Percentiles rank a stretch among this genome's conserved stretches.
These are phyloP conservation scores for Acacia crassicarpa DNA, from an alignment of 306 rosid species.

Conservation along the genomic window DNA sequence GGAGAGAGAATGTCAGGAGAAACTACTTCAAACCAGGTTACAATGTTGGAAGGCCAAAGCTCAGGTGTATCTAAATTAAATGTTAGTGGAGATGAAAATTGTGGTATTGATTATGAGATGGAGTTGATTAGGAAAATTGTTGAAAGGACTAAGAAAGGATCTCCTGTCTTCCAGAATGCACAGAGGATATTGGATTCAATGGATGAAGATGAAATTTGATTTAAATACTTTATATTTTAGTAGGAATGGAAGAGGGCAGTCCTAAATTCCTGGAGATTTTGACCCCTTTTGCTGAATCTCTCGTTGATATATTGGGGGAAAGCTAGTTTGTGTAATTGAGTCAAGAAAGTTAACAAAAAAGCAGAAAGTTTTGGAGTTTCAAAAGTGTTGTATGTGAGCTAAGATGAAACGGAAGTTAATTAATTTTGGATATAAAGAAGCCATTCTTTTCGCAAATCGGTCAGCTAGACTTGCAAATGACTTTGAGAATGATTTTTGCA, in stretches of 20 bases:
- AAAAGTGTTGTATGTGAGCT: neutral
- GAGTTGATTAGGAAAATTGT: constrained; percentile 88
- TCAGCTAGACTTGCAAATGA: neutral
- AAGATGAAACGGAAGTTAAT: neutral
- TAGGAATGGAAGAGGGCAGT: constrained; percentile 27
- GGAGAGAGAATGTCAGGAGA: constrained; percentile 29
- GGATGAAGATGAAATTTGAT: constrained; percentile 54
- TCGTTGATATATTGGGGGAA: neutral
- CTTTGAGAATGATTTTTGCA: neutral
- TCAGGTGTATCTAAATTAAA: constrained; percentile 37
- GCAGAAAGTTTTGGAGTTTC: neutral
- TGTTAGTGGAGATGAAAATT: constrained; percentile 42
- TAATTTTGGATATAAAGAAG: neutral
- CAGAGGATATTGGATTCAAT: constrained; percentile 54
- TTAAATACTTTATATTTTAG: constrained; percentile 36
- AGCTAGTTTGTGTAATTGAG: neutral
- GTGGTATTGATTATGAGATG: constrained; percentile 64
- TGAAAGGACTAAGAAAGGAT: constrained; percentile 86
- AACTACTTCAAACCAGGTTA: constrained; percentile 7
- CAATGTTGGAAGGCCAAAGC: constrained; percentile 36
- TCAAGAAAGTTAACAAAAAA: too few species aligned
- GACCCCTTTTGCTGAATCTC: neutral
- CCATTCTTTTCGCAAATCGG: neutral
- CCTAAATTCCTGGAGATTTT: neutral
- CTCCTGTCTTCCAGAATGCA: constrained; percentile 74